phyloP scores from a whole-genome alignment of 2,329 filamentous ascomycete genomes.

The Arthrobotrys sphaeroides region DNA sequence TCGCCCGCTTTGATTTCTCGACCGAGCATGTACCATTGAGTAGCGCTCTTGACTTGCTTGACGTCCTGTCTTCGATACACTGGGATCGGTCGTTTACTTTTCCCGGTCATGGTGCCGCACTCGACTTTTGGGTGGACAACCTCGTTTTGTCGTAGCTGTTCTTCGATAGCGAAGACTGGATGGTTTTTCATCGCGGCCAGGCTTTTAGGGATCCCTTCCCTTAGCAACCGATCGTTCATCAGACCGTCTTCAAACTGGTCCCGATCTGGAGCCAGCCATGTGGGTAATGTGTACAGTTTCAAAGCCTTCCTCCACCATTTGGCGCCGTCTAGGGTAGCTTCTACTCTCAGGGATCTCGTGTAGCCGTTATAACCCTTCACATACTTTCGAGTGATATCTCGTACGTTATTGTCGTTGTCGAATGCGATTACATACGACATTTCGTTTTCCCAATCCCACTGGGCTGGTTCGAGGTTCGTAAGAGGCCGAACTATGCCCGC shows the following conservation, averaged over 20 bases:
- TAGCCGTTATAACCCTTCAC: constrained; percentile 89
- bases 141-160: constrained; percentile 84
- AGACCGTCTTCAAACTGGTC: constrained; percentile 87
- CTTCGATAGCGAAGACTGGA: constrained; percentile 77
- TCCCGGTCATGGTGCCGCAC: constrained; percentile 78
- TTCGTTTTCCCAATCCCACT: constrained; percentile 75
- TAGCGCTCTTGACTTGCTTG: constrained; percentile 76
- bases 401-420: constrained; percentile 73
- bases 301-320: constrained; percentile 66
- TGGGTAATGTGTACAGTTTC: constrained; percentile 60
- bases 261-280: constrained; percentile 65
- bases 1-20: constrained; percentile 80
- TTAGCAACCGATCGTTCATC: constrained; percentile 74
- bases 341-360: constrained; percentile 82
- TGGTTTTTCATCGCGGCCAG: constrained; percentile 89
- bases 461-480: constrained; percentile 80
- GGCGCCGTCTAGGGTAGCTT: constrained; percentile 69
- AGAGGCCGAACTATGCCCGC: constrained; percentile 81
- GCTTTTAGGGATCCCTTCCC: constrained; percentile 85
- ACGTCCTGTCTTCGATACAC: constrained; percentile 87
- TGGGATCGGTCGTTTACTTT: constrained; percentile 65
- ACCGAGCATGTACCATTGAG: constrained; percentile 91
- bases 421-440: constrained; percentile 88
- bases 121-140: constrained; percentile 77
- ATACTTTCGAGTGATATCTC: constrained; percentile 89